Base-by-base conservation (phyloP, 208 protist species). In the Endotrypanum monterogeii region DNA sequence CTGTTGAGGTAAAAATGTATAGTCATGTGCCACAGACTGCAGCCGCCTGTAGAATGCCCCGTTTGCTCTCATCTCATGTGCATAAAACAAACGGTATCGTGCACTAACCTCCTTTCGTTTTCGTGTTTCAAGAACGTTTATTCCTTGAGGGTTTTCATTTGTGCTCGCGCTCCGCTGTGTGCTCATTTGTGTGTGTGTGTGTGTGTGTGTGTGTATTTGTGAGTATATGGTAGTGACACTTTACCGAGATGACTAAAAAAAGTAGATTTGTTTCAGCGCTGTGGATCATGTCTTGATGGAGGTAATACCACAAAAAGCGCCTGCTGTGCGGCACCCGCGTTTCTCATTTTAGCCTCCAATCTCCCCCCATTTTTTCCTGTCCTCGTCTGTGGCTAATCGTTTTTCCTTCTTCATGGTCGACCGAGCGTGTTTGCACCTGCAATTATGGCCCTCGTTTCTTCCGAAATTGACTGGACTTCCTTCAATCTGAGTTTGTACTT, bases 161-260 rank as follows among this genome's bases (percentile, higher is more conserved):
- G 37, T n/a, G 37, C 44, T 18, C 14, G 12, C 23, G 11, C 30
- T 44, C 20, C 25, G 18, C 25, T 18, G 9, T 9, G 60, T 44
- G 7, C 18, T 30, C 28, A 20, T 44, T 28, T 9, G 60, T 44
- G 7, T 30, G 58, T 46, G n/a, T 44, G 32, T 8, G 60, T 44
- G n/a, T 30, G 20, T 30, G 37, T 16, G n/a, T 63, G 16, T 20
- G 37, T 3, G 57, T 11, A 11, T 8, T 28, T 44, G 28, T 44
- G 23, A 11, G 25, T 39, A 30, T 37, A 65, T 14, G 60, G 23
- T 18, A 2, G 55, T 30, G 55, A 58, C 55, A 58, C 3, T n/a
- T 58, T 65, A 20, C 61, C 50, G n/a, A 20, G 8, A 35, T 9
- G 50, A 66, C 2, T 18, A 66, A 75, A 18, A 67, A 46, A 55